Evolutionary conservation across 179 eudicot genomes (phyloP).

Genomic region (Beta lomatogona): DNA sequence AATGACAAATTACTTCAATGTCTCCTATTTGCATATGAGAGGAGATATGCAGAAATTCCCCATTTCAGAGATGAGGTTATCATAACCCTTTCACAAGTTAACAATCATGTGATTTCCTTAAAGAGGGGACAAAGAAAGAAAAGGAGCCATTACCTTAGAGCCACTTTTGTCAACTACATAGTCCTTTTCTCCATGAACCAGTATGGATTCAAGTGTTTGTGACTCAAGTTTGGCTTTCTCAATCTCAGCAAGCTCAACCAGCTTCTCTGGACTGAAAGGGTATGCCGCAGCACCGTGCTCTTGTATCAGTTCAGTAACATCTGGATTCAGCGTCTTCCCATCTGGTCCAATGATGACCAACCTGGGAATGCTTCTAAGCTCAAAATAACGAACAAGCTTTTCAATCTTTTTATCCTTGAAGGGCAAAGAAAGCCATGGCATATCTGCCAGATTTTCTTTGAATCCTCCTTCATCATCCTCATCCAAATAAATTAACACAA

Average conservation of each 20-base stretch:
- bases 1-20: no score
- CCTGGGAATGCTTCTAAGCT: slow-evolving; percentile 59
- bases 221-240: slow-evolving; percentile 68
- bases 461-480: slow-evolving; percentile 54
- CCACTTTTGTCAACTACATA: slow-evolving; percentile 69
- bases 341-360: slow-evolving; percentile 68
- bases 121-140: not conserved
- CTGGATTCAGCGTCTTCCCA: slow-evolving; percentile 70
- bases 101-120: not conserved
- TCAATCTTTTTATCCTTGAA: slow-evolving; percentile 62
- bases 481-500: slow-evolving; percentile 72
- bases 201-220: slow-evolving; percentile 74
- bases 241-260: slow-evolving; percentile 69
- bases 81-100: not conserved
- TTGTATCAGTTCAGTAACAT: slow-evolving; percentile 63
- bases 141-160: slow-evolving; percentile 47
- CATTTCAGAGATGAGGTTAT: no score
- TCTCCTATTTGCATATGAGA: no score
- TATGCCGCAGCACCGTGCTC: slow-evolving; percentile 74
- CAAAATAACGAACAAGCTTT: slow-evolving; percentile 64
- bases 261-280: slow-evolving; percentile 83
- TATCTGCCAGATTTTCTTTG: slow-evolving; percentile 34
- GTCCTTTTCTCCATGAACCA: slow-evolving; percentile 64
- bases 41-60: no score
- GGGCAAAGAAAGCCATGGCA: slow-evolving; percentile 80